Evolutionary conservation across 352 stramenopile genomes (phyloP).

Genomic region (Phytopythium cucurbitacearum): DNA sequence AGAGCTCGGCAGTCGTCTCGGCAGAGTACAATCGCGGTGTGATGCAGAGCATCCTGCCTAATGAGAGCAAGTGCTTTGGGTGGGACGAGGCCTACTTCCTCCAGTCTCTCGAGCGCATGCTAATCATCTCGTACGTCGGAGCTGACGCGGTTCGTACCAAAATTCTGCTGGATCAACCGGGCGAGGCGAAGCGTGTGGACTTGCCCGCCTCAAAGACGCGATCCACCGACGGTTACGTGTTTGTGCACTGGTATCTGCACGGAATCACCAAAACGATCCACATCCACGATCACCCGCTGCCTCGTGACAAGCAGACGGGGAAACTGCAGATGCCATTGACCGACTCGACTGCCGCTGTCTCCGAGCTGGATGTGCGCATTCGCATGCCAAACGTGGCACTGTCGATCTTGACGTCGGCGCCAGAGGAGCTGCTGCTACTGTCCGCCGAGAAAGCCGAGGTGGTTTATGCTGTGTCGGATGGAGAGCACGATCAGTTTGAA

Average conservation of each 20-base stretch:
- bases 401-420: constrained; percentile 67
- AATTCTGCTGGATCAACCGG: constrained; percentile 69
- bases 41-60: constrained; percentile 61
- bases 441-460: constrained; percentile 66
- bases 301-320: constrained; percentile 62
- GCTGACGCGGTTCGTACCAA: constrained; percentile 37
- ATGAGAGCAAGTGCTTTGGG: constrained; percentile 70
- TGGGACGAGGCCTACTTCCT: constrained; percentile 85
- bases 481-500: constrained; percentile 80
- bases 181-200: constrained; percentile 59
- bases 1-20: constrained; percentile 28
- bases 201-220: constrained; percentile 36
- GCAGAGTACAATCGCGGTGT: constrained; percentile 57
- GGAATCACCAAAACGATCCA: constrained; percentile 82
- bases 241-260: constrained; percentile 80
- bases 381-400: constrained; percentile 60
- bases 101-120: constrained; percentile 54
- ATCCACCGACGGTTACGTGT: constrained; percentile 23
- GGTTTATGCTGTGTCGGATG: constrained; percentile 54
- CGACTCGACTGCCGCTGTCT: constrained; percentile 28
- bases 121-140: constrained; percentile 56
- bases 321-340: constrained; percentile 28
- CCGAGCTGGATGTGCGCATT: constrained; percentile 51
- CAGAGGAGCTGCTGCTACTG: constrained; percentile 73
- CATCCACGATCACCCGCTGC: constrained; percentile 56